phyloP scores from a whole-genome alignment of 345 rosid species.

The Linum lewisii region DNA sequence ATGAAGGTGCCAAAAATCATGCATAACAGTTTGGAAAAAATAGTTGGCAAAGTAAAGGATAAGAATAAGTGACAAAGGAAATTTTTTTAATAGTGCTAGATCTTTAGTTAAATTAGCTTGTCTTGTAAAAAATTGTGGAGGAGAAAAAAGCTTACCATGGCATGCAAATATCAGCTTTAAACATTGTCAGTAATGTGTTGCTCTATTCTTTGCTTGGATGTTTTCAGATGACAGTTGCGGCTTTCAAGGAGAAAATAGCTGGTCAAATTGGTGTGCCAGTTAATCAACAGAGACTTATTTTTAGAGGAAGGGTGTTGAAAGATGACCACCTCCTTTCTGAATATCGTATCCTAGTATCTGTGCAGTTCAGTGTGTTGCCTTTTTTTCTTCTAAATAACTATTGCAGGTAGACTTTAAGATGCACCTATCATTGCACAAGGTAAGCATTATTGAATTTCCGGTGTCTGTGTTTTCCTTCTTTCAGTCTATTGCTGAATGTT shows the following conservation, averaged over 20 bases:
- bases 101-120: background rate
- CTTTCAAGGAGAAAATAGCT: constrained; percentile 86
- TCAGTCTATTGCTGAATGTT: background rate
- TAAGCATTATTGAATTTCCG: background rate
- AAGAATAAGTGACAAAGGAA: too few relatives aligned
- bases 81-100: background rate
- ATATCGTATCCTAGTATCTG: constrained; percentile 62
- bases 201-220: constrained; percentile 5
- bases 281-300: constrained; percentile 84
- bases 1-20: too few relatives aligned
- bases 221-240: constrained; percentile 58
- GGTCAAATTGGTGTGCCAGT: constrained; percentile 60
- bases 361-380: background rate
- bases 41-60: too few relatives aligned
- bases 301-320: constrained; percentile 82
- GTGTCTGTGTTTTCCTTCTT: background rate
- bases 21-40: too few relatives aligned
- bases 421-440: background rate
- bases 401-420: background rate
- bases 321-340: constrained; percentile 85
- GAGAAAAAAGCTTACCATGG: background rate
- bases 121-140: background rate
- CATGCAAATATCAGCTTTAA: background rate
- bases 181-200: background rate
- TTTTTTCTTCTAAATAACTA: background rate